Percentiles rank a stretch among this genome's conserved stretches.
Conservation (phyloP, 805 yeast species). For the Saturnispora galanensis region DNA sequence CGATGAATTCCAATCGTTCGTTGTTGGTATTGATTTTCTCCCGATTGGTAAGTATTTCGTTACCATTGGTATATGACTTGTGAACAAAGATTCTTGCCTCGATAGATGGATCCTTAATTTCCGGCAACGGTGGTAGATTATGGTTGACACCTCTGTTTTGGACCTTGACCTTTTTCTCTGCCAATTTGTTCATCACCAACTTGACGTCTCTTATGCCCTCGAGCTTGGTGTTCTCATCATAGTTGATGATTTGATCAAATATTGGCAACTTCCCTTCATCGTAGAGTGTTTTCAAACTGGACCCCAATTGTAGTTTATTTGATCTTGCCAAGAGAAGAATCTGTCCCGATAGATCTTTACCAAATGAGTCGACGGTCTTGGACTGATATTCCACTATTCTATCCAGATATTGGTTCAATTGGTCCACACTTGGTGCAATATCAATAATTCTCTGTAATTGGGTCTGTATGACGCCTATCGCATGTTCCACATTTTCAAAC, state of each 20-base stretch:
- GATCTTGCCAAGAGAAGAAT: constrained; percentile 41
- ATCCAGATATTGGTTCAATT: constrained; percentile 28
- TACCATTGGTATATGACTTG: constrained; percentile 57
- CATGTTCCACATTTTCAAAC: constrained; percentile 34
- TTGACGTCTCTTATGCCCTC: constrained; percentile 14
- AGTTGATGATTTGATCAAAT: constrained; percentile 44
- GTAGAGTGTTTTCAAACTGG: constrained; percentile 47
- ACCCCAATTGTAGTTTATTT: constrained; percentile 49
- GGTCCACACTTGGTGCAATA: constrained; percentile 45
- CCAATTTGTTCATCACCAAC: constrained; percentile 8
- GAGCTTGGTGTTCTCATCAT: constrained; percentile 24
- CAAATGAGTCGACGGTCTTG: constrained; percentile 3
- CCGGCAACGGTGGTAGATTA: constrained; percentile 53
- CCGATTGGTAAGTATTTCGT: constrained; percentile 41
- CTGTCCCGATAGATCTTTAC: constrained; percentile 27
- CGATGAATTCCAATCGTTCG: constrained; percentile 83
- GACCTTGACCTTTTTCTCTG: constrained; percentile 11
- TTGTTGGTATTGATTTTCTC: constrained; percentile 60
- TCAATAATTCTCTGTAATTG: constrained; percentile 40
- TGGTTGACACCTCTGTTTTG: constrained; percentile 10
- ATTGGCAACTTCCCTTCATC: constrained; percentile 38
- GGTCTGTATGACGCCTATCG: constrained; percentile 42
- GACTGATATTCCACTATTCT: constrained; percentile 1
- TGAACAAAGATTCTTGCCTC: constrained; percentile 72
- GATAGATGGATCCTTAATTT: constrained; percentile 47